phyloP scores from a whole-genome alignment of 495 filamentous ascomycete genomes.

The Staphylotrichum longicolle region DNA sequence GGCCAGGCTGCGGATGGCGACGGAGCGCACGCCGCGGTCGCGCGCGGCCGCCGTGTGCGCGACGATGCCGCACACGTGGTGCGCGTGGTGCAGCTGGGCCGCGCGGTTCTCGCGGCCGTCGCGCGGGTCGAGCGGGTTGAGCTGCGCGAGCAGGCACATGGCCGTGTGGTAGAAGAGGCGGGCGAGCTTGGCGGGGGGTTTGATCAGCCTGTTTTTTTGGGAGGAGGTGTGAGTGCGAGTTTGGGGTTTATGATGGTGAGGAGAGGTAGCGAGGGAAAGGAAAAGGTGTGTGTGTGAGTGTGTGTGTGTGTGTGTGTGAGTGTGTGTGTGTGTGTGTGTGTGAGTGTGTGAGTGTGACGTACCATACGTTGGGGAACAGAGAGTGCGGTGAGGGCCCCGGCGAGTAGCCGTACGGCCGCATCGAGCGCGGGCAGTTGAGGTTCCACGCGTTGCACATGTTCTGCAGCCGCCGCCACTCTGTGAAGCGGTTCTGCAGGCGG shows the following conservation, averaged over 20 bases:
- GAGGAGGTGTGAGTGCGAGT: slow-evolving; percentile 20
- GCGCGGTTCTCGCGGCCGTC: slow-evolving; percentile 59
- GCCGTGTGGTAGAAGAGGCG: slow-evolving; percentile 90
- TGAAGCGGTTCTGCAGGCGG: slow-evolving; percentile 59
- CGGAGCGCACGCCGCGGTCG: slow-evolving; percentile 72
- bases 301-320: background rate
- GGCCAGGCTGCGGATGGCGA: slow-evolving; percentile 73
- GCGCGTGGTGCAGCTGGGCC: slow-evolving; percentile 67
- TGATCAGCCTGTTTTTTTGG: slow-evolving; percentile 63
- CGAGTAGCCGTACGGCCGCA: slow-evolving; percentile 80
- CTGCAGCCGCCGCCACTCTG: slow-evolving; percentile 76
- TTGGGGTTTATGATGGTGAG: background rate
- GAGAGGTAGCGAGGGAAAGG: too few species aligned
- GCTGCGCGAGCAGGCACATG: slow-evolving; percentile 75
- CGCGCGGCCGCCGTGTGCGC: slow-evolving; percentile 58
- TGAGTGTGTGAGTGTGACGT: slow-evolving; percentile 29
- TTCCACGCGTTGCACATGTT: slow-evolving; percentile 79
- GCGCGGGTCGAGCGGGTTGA: slow-evolving; percentile 58
- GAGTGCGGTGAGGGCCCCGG: slow-evolving; percentile 66
- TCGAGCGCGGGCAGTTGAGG: slow-evolving; percentile 70
- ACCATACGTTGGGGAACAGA: slow-evolving; percentile 86
- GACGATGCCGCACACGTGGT: slow-evolving; percentile 82
- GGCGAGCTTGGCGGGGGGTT: slow-evolving; percentile 74
- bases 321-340: too few species aligned
- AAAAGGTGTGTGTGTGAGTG: background rate